A percentile compares a stretch with the other conserved stretches of the same genome.
phyloP scores from a whole-genome alignment of 192 early-diverging fungal species.

The Coemansia sp. region DNA sequence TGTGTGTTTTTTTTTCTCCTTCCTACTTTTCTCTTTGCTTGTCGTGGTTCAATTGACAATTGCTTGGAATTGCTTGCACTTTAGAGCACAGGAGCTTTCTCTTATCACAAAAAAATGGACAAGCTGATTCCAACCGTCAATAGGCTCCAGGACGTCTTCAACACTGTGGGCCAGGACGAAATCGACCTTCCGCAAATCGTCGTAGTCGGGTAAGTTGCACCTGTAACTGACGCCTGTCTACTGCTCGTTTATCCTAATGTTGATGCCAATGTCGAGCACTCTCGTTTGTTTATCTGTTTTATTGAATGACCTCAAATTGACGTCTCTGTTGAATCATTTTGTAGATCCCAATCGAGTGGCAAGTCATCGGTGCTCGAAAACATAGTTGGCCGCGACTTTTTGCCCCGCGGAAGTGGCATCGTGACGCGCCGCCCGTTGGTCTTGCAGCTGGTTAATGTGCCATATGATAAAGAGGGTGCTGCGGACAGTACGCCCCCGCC shows the following conservation, averaged over 20 bases:
- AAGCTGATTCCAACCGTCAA: slow-evolving; percentile 83
- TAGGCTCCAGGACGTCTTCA: slow-evolving; percentile 81
- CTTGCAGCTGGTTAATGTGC: slow-evolving; percentile 73
- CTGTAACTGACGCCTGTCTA: background rate
- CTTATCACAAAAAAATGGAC: slow-evolving; percentile 60
- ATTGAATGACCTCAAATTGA: background rate
- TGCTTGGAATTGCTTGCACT: slow-evolving; percentile 11
- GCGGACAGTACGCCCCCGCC: slow-evolving; percentile 8
- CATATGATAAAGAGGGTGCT: slow-evolving; percentile 3
- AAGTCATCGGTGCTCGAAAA: slow-evolving; percentile 99
- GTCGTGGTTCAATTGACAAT: background rate
- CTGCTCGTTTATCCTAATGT: background rate
- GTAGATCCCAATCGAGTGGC: slow-evolving; percentile 82
- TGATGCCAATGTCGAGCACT: background rate
- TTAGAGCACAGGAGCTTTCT: background rate
- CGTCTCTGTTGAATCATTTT: slow-evolving; percentile 4
- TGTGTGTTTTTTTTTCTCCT: background rate
- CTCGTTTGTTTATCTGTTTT: background rate
- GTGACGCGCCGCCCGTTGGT: slow-evolving; percentile 84
- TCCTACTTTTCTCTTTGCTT: slow-evolving; percentile 8
- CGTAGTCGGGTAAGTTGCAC: slow-evolving; percentile 68
- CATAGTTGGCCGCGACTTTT: slow-evolving; percentile 96
- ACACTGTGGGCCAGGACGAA: slow-evolving; percentile 71
- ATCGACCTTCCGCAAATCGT: slow-evolving; percentile 85
- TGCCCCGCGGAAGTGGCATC: slow-evolving; percentile 90